These are phyloP conservation scores for Boletus vermiculosoides DNA, from an alignment of 768 basidiomycete genomes.

Conservation along the genomic window DNA sequence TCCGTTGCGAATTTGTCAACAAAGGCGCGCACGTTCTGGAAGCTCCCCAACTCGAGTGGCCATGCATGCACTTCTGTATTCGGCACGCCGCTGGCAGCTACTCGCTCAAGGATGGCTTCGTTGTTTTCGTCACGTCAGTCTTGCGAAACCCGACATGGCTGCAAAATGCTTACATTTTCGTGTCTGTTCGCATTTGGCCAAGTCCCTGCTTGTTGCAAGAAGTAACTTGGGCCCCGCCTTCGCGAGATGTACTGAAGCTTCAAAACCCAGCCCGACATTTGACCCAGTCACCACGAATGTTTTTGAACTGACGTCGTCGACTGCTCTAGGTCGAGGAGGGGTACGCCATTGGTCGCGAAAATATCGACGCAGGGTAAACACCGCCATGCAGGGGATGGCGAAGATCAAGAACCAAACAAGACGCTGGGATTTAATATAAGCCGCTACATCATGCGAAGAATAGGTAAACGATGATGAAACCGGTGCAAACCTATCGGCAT, in stretches of 20 bases:
- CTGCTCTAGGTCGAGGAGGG: slow-evolving; percentile 13
- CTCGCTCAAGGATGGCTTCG: slow-evolving; percentile 20
- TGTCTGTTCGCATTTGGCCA: slow-evolving; percentile 25
- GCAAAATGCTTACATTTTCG: slow-evolving; percentile 13
- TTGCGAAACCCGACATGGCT: not conserved
- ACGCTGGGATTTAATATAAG: too few relatives aligned
- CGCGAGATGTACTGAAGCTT: slow-evolving; percentile 33
- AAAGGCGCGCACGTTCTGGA: slow-evolving; percentile 34
- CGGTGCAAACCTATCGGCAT: too few relatives aligned
- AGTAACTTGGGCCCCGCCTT: slow-evolving; percentile 32
- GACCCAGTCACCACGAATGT: slow-evolving; percentile 52
- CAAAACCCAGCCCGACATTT: slow-evolving; percentile 41
- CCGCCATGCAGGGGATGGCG: too few relatives aligned
- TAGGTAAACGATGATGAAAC: too few relatives aligned
- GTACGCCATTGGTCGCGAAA: slow-evolving; percentile 2
- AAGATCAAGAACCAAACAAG: too few relatives aligned
- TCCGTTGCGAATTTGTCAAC: slow-evolving; percentile 29
- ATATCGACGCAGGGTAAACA: too few relatives aligned
- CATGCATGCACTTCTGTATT: slow-evolving; percentile 24
- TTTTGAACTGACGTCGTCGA: slow-evolving; percentile 41
- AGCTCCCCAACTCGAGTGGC: slow-evolving; percentile 36
- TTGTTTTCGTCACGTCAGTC: not conserved
- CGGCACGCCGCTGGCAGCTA: not conserved
- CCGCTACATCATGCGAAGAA: too few relatives aligned
- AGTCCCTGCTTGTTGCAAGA: slow-evolving; percentile 35